Evolutionary conservation across 306 rosid species (phyloP).

Genomic region (Prinsepia uniflora): DNA sequence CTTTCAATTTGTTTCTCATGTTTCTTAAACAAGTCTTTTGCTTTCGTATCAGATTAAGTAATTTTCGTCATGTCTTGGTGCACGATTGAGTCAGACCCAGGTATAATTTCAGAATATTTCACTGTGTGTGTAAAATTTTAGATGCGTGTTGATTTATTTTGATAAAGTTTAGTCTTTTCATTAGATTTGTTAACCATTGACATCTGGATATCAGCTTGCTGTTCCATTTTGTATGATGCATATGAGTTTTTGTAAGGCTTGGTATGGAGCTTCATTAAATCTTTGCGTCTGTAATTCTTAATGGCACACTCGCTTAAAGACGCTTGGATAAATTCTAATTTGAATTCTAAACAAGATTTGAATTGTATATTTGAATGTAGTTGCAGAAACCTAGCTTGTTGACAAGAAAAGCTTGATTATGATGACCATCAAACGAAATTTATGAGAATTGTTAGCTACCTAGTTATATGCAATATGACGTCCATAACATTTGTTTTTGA

Average conservation of each 20-base stretch:
- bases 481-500: background rate
- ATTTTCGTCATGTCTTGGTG: constrained; percentile 87
- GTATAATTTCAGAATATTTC: constrained; percentile 34
- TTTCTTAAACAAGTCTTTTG: background rate
- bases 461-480: background rate
- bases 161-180: background rate
- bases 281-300: background rate
- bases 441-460: background rate
- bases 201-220: background rate
- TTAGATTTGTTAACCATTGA: background rate
- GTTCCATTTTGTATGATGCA: background rate
- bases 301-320: background rate
- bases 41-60: constrained; percentile 36
- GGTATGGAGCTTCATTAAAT: background rate
- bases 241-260: background rate
- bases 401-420: background rate
- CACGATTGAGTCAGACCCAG: constrained; percentile 99
- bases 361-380: background rate
- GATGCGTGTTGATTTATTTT: background rate
- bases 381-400: background rate
- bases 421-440: background rate
- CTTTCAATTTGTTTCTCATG: background rate
- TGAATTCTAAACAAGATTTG: background rate
- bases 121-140: background rate
- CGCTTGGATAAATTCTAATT: background rate